Conservation (phyloP, 2,329 filamentous ascomycete genomes). For the Colletotrichum liaoningense region DNA sequence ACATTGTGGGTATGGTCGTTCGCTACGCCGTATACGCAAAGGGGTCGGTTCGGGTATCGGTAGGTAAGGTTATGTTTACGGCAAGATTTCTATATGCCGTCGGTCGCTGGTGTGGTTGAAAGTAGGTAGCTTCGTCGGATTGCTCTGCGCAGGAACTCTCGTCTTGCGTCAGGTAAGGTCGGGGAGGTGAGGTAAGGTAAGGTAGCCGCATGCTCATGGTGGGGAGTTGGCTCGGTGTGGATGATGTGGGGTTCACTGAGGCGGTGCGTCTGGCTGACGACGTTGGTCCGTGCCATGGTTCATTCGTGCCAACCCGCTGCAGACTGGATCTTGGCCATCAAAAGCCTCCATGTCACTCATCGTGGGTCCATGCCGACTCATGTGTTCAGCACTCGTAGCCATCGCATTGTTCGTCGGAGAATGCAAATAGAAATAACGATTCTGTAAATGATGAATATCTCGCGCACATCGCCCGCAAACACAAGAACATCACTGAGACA, state of each 20-base stretch:
- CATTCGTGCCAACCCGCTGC: constrained; percentile 1
- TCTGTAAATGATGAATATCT: not conserved
- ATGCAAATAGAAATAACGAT: not conserved
- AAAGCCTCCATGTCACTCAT: not conserved
- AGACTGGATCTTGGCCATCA: constrained; percentile 4
- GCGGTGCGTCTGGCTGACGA: constrained; percentile 25
- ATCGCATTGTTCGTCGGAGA: not conserved
- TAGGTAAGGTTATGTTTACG: not conserved
- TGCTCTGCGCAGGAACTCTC: not conserved
- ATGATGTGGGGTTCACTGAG: constrained; percentile 34
- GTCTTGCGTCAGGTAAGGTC: constrained; percentile 23
- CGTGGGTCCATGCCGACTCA: not conserved
- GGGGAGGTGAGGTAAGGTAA: constrained; percentile 31
- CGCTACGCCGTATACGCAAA: not conserved
- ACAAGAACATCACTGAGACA: constrained; percentile 15
- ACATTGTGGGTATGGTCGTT: constrained; percentile 56
- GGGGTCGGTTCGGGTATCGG: not conserved
- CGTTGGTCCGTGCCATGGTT: constrained; percentile 17
- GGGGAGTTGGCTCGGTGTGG: constrained; percentile 30
- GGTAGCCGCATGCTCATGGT: constrained; percentile 33
- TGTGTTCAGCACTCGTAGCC: not conserved
- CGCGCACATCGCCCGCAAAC: constrained; percentile 8
- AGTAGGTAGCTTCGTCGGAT: constrained; percentile 10
- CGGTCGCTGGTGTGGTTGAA: not conserved
- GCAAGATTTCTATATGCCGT: not conserved